Base-by-base conservation (phyloP, 208 protist genomes). In the Leishmania gerbilli region DNA sequence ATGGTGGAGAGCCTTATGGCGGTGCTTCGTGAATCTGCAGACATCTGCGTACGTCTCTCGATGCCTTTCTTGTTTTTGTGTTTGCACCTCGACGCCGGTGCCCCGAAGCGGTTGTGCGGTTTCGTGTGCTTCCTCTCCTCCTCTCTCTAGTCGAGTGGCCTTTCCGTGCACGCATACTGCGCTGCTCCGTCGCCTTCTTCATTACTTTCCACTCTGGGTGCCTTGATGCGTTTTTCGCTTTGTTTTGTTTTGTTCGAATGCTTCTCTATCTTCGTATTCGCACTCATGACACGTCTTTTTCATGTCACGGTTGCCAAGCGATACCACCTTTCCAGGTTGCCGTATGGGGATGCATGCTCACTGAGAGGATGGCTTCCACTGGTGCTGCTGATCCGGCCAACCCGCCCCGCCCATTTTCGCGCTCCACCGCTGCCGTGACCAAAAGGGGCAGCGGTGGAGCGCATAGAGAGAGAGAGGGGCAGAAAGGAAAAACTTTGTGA, bases 191-290 rank as follows among this genome's bases (percentile, higher is more conserved):
- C 55, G 34, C 45, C 69, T 74, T 74, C 69, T 37, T 74, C 6
- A 51, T 55, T 51, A 15, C 45, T 37, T 31, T 21, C 27, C 69
- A 53, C 40, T 53, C 31, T n/a, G 27, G 31, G 2, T 37, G 19
- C 11, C 37, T 71, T 69, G 58, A 40, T 53, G 47, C n/a, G 2
- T 37, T 3, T 47, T 53, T 49, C 62, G 34, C 47, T 56, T 56
- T 74, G 65, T 76, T 74, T 81, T 31, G 13, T 79, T 78, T 62
- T 79, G 40, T 58, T 55, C 49, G 74, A 62, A 5, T 62, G 21
- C 60, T 60, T 76, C 37, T 47, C 60, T 34, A 77, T 83, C 69
- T 77, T 72, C 74, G n/a, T 77, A 67, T 78, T 31, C 67, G 24
- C 34, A 34, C 11, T 74, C 42, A 31, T 27, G 69, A 21, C 45